Percentiles rank a stretch among this genome's conserved stretches.
phyloP scores from a whole-genome alignment of 2,329 filamentous ascomycete genomes.

The Colletotrichum orchidophilum region DNA sequence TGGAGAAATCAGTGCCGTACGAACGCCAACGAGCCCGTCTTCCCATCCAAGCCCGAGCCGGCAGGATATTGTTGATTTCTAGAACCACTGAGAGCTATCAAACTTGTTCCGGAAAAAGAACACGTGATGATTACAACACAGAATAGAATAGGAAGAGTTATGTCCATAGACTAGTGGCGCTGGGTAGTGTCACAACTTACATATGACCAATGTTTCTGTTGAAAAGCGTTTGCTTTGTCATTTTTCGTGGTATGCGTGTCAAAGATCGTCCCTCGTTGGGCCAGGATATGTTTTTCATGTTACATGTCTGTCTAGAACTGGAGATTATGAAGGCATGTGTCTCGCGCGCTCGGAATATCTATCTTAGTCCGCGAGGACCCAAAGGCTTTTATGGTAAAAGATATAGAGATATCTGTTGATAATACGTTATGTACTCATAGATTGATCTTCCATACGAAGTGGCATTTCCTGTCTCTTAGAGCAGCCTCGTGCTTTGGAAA shows the following conservation, averaged over 20 bases:
- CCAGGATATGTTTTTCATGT: background rate
- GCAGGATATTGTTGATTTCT: conserved; percentile 53
- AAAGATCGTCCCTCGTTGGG: background rate
- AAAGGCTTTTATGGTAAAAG: no score
- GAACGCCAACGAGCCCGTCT: conserved; percentile 53
- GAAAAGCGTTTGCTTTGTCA: background rate
- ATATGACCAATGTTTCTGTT: background rate
- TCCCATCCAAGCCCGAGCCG: conserved; percentile 60
- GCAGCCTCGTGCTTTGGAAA: no score
- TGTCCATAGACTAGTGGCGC: background rate
- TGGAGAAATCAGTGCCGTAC: conserved; percentile 71
- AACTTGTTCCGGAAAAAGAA: background rate
- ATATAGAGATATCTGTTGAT: no score
- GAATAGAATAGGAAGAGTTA: background rate
- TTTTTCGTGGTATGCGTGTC: background rate
- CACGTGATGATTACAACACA: background rate
- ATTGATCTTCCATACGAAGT: no score
- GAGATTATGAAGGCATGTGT: no score
- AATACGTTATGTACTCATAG: no score
- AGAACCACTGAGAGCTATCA: background rate
- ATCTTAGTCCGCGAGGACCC: no score
- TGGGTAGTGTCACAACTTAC: background rate
- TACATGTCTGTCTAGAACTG: background rate
- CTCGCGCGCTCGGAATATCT: no score
- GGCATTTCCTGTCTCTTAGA: no score